phyloP scores from a whole-genome alignment of 345 rosid genomes.

The Linum trigynum region DNA sequence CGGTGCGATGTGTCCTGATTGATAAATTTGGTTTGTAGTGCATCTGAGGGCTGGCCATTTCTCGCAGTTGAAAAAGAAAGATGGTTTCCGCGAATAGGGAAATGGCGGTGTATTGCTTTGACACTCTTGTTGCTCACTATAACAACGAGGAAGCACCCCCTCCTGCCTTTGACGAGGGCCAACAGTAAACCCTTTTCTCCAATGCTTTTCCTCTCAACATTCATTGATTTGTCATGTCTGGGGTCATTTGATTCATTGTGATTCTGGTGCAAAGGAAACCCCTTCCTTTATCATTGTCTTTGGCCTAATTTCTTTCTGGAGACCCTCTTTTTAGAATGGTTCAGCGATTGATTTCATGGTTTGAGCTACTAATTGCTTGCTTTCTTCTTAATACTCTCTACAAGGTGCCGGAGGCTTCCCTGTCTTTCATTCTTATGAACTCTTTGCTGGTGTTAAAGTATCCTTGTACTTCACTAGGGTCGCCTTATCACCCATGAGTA shows the following conservation, averaged over 20 bases:
- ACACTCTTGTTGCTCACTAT: conserved; percentile 83
- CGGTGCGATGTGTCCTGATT: not conserved
- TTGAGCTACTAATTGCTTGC: too few species aligned
- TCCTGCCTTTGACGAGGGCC: conserved; percentile 78
- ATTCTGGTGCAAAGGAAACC: not conserved
- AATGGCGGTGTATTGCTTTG: conserved; percentile 97
- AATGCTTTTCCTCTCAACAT: not conserved
- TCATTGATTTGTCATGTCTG: not conserved
- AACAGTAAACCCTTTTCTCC: conserved; percentile 38
- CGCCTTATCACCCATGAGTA: too few species aligned
- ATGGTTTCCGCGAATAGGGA: conserved; percentile 96
- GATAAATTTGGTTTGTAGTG: not conserved
- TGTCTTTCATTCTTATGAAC: too few species aligned
- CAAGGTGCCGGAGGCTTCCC: too few species aligned
- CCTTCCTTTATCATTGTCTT: not conserved
- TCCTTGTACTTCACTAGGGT: too few species aligned
- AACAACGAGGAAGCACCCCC: conserved; percentile 74
- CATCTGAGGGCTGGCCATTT: not conserved
- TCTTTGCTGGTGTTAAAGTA: too few species aligned
- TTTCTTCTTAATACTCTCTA: too few species aligned
- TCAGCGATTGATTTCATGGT: not conserved
- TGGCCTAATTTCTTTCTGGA: not conserved
- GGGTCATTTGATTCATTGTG: not conserved
- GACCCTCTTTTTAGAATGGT: not conserved
- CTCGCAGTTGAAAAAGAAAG: not conserved